Percentiles rank a stretch among this genome's conserved stretches.
phyloP scores from a whole-genome alignment of 305 asterid species.

The Fraxinus platypoda region DNA sequence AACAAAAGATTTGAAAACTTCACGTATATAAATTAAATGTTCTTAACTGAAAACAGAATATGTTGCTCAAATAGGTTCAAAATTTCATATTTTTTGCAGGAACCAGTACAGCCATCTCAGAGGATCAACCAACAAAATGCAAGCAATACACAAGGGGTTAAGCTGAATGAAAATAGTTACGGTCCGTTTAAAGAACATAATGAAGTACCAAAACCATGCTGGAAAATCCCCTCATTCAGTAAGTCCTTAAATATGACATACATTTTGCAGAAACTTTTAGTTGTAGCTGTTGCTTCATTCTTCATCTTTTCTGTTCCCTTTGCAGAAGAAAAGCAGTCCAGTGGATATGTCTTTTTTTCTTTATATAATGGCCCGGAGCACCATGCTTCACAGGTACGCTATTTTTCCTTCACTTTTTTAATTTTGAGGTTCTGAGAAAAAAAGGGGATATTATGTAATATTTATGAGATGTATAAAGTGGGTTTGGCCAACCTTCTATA shows the following conservation, averaged over 20 bases:
- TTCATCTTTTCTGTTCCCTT: neutral
- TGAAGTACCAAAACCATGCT: conserved; percentile 44
- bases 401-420: neutral
- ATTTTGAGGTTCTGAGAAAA: neutral
- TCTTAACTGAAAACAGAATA: neutral
- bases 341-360: conserved; percentile 54
- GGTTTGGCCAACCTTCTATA: neutral
- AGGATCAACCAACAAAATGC: conserved; percentile 18
- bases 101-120: conserved; percentile 20
- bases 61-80: neutral
- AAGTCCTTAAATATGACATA: conserved; percentile 11
- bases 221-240: conserved; percentile 36
- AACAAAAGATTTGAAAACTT: neutral
- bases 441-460: neutral
- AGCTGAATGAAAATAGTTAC: conserved; percentile 23
- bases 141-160: conserved; percentile 28
- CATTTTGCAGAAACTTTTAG: neutral
- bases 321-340: conserved; percentile 36
- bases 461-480: neutral
- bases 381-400: neutral
- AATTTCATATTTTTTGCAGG: conserved; percentile 21
- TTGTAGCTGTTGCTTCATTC: neutral
- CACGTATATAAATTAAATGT: neutral
- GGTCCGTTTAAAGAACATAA: conserved; percentile 42
- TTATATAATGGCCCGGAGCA: conserved; percentile 3